These are phyloP conservation scores for Raphanus raphanistrum DNA, from an alignment of 345 rosid species.

Conservation along the genomic window DNA sequence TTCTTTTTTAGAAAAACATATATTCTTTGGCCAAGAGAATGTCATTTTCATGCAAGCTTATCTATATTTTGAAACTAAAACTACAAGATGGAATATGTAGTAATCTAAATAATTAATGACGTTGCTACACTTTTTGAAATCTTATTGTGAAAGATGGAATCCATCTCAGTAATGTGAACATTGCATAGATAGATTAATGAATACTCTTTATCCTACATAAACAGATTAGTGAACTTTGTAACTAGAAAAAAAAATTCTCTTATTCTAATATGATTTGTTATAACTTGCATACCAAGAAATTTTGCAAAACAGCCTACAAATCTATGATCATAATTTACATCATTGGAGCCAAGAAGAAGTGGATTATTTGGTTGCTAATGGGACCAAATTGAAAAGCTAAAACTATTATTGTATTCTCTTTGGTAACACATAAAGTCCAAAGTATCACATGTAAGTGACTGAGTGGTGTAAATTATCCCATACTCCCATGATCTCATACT, in stretches of 20 bases:
- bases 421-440: conserved; percentile 30
- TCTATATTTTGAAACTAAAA: neutral
- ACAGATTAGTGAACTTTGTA: neutral
- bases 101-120: neutral
- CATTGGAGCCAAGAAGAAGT: conserved; percentile 18
- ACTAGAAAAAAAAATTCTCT: neutral
- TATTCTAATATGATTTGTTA: neutral
- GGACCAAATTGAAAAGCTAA: conserved; percentile 25
- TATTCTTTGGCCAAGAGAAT: too few relatives aligned
- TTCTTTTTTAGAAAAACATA: neutral
- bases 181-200: neutral
- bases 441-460: conserved; percentile 12
- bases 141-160: neutral
- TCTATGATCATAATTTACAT: conserved; percentile 12
- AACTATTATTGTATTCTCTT: conserved; percentile 14
- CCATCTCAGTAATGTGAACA: neutral
- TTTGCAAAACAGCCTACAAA: conserved; percentile 6
- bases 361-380: neutral
- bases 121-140: neutral
- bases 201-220: neutral
- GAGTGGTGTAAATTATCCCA: neutral
- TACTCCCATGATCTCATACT: too few relatives aligned
- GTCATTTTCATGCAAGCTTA: neutral
- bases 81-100: neutral
- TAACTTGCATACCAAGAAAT: neutral